Base-by-base conservation (phyloP, 2,329 filamentous ascomycete genomes). In the Thielaviopsis populi region DNA sequence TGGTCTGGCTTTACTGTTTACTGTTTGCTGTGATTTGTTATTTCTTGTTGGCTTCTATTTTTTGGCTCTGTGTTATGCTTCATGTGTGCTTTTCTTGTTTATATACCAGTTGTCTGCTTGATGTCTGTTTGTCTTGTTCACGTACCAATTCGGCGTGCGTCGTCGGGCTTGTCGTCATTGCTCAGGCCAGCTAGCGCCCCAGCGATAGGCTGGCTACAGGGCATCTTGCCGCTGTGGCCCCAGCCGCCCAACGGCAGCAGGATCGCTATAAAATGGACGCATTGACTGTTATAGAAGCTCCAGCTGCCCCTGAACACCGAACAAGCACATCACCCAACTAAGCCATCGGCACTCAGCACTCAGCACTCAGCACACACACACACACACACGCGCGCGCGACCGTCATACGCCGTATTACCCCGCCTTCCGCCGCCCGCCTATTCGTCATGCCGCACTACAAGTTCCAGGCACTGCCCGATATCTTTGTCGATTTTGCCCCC, bases 401-500 rank as follows among this genome's bases (percentile, higher is more conserved):
- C n/a, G n/a, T n/a, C n/a, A n/a, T n/a, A 7, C 33, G 7, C 33
- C 33, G 33, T 37, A 4, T 8, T 19, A 46, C 15, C 15, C 15
- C 42, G 10, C 3, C 42, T 46, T 46, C n/a, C 42, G 53, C 10
- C 27, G 10, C 1, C 30, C 27, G 5, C 30, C 17, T 6, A 4
- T 10, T 8, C 19, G 7, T 15, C 30, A 66, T 66, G 64, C 61
- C 66, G 50, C 66, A 67, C 56, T 68, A 67, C 63, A 68, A 66
- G 33, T 69, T 69, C 62, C 43, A 65, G 42, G 77, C 77, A 13
- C 73, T 80, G 8, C 71, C 74, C 0, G 77, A 75, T 5, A 75
- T 77, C 69, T 83, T 83, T 70, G 72, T 75, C 6, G 78, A 82
- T 69, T 77, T 73, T 58, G 66, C 65, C 8, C 67, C 72, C 8